Conservation (phyloP, 768 basidiomycete genomes). For the Pisolithus sp. region DNA sequence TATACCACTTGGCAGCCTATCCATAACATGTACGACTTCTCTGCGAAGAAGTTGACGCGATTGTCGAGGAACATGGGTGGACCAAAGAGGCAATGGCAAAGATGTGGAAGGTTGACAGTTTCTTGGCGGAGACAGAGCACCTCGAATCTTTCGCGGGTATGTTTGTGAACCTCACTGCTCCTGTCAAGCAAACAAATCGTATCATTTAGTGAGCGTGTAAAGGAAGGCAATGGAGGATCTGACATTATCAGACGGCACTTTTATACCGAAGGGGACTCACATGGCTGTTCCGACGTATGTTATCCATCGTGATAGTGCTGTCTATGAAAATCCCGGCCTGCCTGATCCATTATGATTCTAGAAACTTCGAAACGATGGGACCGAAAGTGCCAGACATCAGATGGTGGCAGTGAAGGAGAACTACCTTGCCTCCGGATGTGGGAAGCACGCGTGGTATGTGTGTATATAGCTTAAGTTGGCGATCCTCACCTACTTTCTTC, state of each 20-base stretch:
- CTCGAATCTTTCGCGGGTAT: slow-evolving; percentile 14
- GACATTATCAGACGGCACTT: slow-evolving; percentile 34
- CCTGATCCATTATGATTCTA: slow-evolving; percentile 49
- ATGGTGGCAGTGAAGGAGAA: slow-evolving; percentile 27
- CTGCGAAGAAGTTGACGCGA: slow-evolving; percentile 32
- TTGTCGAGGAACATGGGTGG: slow-evolving; percentile 25
- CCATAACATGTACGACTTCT: slow-evolving; percentile 30
- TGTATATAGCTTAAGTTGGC: too few relatives aligned
- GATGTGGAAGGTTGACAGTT: slow-evolving; percentile 36
- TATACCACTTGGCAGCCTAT: slow-evolving; percentile 30
- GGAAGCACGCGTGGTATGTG: slow-evolving; percentile 23
- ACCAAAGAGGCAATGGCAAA: slow-evolving; percentile 20
- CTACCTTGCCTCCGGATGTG: slow-evolving; percentile 34
- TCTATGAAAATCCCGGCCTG: slow-evolving; percentile 27
- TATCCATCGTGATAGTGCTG: slow-evolving; percentile 12
- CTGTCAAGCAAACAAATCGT: neutral
- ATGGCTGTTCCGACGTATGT: slow-evolving; percentile 18
- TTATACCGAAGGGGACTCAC: slow-evolving; percentile 28
- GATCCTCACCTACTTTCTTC: too few relatives aligned
- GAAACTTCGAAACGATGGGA: slow-evolving; percentile 26
- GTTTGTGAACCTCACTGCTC: slow-evolving; percentile 11
- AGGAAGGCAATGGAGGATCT: slow-evolving; percentile 28
- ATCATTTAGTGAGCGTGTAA: slow-evolving; percentile 19
- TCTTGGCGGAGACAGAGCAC: slow-evolving; percentile 33
- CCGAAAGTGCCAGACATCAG: slow-evolving; percentile 28